Conservation (phyloP, 106 monocot genomes). For the Amphibolis antarctica region DNA sequence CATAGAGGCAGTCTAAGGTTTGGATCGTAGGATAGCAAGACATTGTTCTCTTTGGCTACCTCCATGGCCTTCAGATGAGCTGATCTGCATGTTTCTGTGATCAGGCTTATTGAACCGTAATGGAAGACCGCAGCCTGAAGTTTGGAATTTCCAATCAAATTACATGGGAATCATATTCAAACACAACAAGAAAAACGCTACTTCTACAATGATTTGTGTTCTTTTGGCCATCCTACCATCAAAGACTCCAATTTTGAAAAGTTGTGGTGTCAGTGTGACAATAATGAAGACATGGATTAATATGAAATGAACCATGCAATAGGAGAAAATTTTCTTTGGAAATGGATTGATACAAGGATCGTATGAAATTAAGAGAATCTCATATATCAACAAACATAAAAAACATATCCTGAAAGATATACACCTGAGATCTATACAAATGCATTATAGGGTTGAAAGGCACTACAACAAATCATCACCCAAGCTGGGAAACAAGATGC, state of each 20-base stretch:
- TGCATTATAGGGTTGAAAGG: too few species aligned
- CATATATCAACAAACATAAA: too few species aligned
- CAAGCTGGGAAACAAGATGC: too few species aligned
- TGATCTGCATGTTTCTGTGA: constrained; percentile 28
- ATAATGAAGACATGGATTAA: not conserved
- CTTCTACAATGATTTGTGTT: too few species aligned
- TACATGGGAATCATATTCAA: not conserved
- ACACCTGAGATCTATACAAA: too few species aligned
- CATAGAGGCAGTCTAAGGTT: constrained; percentile 33
- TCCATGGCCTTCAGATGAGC: constrained; percentile 33
- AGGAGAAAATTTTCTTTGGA: not conserved
- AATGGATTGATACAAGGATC: too few species aligned
- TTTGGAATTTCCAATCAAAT: not conserved
- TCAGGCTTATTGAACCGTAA: constrained; percentile 31
- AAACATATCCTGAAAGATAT: too few species aligned
- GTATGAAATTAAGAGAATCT: too few species aligned
- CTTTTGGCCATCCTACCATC: not conserved
- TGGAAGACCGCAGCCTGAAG: constrained; percentile 20
- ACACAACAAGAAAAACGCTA: not conserved
- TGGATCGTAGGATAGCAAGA: constrained; percentile 31
- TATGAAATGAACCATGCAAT: not conserved
- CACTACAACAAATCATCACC: too few species aligned
- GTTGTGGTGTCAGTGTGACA: too few species aligned
- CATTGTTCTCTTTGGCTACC: constrained; percentile 16
- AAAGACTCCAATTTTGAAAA: too few species aligned